phyloP scores from a whole-genome alignment of 2,329 filamentous ascomycete species.

The Aspergillus sp. region DNA sequence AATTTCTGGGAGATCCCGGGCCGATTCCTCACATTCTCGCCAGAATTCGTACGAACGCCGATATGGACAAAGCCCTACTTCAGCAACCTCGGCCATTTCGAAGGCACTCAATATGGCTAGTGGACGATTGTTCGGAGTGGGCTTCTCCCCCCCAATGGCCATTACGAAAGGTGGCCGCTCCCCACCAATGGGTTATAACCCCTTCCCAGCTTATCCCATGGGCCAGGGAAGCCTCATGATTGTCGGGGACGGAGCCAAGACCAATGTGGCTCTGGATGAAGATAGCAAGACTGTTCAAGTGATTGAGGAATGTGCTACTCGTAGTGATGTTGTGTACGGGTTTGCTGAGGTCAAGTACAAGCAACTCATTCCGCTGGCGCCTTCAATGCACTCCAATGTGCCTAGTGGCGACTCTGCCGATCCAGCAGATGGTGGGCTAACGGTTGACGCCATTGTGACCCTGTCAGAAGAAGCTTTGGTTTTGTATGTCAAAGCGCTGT shows the following conservation, averaged over 20 bases:
- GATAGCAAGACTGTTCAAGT: constrained; percentile 72
- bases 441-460: constrained; percentile 76
- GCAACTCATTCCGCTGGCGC: constrained; percentile 84
- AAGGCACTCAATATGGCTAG: constrained; percentile 95
- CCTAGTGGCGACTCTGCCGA: constrained; percentile 34
- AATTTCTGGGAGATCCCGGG: constrained; percentile 58
- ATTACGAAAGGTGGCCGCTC: constrained; percentile 43
- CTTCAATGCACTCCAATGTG: constrained; percentile 47
- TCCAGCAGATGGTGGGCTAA: constrained; percentile 72
- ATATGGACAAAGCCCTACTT: constrained; percentile 67
- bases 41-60: constrained; percentile 77
- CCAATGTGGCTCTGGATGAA: constrained; percentile 63
- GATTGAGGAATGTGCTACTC: constrained; percentile 86
- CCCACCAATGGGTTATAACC: constrained; percentile 50
- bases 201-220: constrained; percentile 80
- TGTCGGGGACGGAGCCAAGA: constrained; percentile 58
- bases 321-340: constrained; percentile 93
- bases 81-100: constrained; percentile 84
- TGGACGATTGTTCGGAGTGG: constrained; percentile 49
- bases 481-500: constrained; percentile 89
- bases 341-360: constrained; percentile 99
- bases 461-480: constrained; percentile 93
- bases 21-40: constrained; percentile 62
- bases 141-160: constrained; percentile 46
- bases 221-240: constrained; percentile 65